Conservation (phyloP, 2,329 filamentous ascomycete species). For the Colletotrichum magnum region DNA sequence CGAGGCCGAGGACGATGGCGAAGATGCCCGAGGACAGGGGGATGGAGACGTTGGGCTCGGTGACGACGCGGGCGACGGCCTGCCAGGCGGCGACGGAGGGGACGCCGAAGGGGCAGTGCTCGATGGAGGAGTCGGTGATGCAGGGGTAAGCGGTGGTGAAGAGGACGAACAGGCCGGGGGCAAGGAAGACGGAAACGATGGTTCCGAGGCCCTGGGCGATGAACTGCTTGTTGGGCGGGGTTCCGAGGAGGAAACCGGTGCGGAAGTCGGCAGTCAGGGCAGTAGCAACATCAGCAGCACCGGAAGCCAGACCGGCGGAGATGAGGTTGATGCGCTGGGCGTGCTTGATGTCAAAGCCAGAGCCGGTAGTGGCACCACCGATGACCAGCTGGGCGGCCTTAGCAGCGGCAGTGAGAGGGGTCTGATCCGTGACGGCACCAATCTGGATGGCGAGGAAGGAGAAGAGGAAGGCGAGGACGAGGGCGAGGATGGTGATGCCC, state of each 20-base stretch:
- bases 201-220: conserved; percentile 71
- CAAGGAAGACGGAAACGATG: conserved; percentile 71
- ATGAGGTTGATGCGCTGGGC: conserved; percentile 73
- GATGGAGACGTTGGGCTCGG: conserved; percentile 68
- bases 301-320: conserved; percentile 64
- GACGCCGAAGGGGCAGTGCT: conserved; percentile 67
- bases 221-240: conserved; percentile 72
- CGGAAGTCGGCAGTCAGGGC: conserved; percentile 71
- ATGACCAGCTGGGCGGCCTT: conserved; percentile 78
- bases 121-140: conserved; percentile 63
- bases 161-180: conserved; percentile 72
- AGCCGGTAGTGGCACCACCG: conserved; percentile 68
- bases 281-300: conserved; percentile 61
- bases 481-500: conserved; percentile 69
- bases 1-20: conserved; percentile 67
- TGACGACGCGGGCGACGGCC: conserved; percentile 72
- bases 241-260: conserved; percentile 72
- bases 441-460: conserved; percentile 74
- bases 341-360: conserved; percentile 60
- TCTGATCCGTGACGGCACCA: conserved; percentile 72
- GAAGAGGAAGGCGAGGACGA: conserved; percentile 72
- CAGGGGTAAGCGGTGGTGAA: conserved; percentile 75
- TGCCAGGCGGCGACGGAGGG: conserved; percentile 74
- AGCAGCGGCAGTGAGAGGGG: conserved; percentile 75
- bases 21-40: conserved; percentile 70